Evolutionary conservation across 176 grass and related monocot species (phyloP), one percentile per base, ranked within the genome.

Genomic region (Bothriochloa decipiens): DNA sequence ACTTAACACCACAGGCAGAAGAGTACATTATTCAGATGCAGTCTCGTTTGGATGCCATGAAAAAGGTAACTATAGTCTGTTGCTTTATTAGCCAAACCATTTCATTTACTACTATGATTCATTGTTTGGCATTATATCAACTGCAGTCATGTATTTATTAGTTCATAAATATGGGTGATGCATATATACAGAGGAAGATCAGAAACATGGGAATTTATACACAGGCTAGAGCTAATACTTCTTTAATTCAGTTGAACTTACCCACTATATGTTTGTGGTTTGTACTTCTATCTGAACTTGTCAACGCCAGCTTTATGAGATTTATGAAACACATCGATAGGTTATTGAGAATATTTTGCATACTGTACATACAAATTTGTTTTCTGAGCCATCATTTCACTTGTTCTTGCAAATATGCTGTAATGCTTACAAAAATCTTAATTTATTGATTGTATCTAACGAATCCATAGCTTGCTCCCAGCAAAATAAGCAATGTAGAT

Each of bases 1-100:
- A 90, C 72, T 81, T 98, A 50, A 92, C 89, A 72, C 82, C 93
- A 28, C 80, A 94, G 93, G 86, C 72, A 11, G 80, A 93, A 87
- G 86, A 98, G 68, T 93, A 92, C 68, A 95, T 95, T 81, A 74
- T 86, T 81, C 50, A 47, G 28, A 87, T 98, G 49, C 96, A 95
- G 71, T 88, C 91, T 95, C 89, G 86, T 79, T 72, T 95, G 87
- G 88, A 94, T 89, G 90, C 87, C 46, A 86, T 90, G 76, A 89
- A 92, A 92, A 95, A 95, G 91, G 96, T 94, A 86, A 43, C 61
- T 46, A 35, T 83, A 83, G 9, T 53, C 10, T 80, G 53, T 75
- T 42, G 61, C 42, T 43, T 70, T 17, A 75, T 80, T 72, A 58
- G 46, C 52, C 50, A 61, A 70, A 76, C 68, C 13, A 57, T 70